Conservation (phyloP, 164 flowering plant species). For the Umbilicus rupestris region DNA sequence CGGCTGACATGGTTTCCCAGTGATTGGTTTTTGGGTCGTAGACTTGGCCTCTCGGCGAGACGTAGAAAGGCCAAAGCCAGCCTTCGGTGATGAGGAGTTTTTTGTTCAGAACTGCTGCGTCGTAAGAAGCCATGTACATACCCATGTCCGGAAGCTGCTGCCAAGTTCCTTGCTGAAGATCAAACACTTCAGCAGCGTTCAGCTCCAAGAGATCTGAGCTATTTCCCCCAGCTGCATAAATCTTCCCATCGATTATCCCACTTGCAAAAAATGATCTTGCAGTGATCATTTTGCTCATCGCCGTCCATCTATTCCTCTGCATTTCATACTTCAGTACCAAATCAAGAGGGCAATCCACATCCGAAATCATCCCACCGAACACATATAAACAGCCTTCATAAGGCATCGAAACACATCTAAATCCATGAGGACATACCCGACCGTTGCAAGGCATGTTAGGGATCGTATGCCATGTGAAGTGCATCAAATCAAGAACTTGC, state of each 20-base stretch:
- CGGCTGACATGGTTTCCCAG: conserved; percentile 55
- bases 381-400: conserved; percentile 39
- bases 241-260: conserved; percentile 47
- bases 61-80: conserved; percentile 63
- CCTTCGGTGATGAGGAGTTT: conserved; percentile 66
- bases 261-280: conserved; percentile 53
- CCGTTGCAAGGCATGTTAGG: conserved; percentile 65
- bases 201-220: conserved; percentile 45
- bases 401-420: conserved; percentile 39
- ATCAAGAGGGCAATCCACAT: conserved; percentile 45
- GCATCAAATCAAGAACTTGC: conserved; percentile 47
- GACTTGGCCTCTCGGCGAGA: conserved; percentile 53
- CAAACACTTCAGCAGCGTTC: conserved; percentile 43
- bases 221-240: conserved; percentile 63
- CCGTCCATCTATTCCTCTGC: conserved; percentile 54
- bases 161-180: conserved; percentile 41
- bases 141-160: conserved; percentile 40
- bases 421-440: conserved; percentile 38
- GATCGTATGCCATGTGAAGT: conserved; percentile 50
- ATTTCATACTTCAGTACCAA: conserved; percentile 48
- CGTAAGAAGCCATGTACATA: conserved; percentile 43
- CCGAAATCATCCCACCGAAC: conserved; percentile 48
- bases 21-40: conserved; percentile 43
- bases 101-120: conserved; percentile 52
- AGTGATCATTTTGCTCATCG: conserved; percentile 45